A percentile compares a stretch with the other conserved stretches of the same genome.
These are phyloP conservation scores for Boletus vinaceobasis DNA, from an alignment of 768 basidiomycete species.

Conservation along the genomic window DNA sequence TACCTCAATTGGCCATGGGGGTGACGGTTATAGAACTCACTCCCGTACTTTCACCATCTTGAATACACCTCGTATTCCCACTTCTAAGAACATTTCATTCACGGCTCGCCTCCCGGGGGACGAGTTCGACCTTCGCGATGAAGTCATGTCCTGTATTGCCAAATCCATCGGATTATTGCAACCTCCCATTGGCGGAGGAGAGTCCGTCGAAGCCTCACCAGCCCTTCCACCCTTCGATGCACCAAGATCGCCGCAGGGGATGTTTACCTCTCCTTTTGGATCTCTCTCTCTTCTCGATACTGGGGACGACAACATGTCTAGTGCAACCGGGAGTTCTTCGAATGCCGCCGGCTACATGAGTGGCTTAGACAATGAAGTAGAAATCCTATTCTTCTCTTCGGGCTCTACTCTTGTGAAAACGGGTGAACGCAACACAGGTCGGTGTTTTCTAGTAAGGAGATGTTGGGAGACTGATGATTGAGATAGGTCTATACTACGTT, in stretches of 20 bases:
- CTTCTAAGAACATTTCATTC: constrained; percentile 26
- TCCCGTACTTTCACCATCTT: constrained; percentile 48
- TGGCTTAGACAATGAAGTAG: constrained; percentile 93
- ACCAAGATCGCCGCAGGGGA: constrained; percentile 32
- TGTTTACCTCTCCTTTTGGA: constrained; percentile 65
- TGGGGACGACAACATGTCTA: constrained; percentile 67
- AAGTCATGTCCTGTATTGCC: constrained; percentile 96
- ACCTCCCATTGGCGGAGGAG: constrained; percentile 69
- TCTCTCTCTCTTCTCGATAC: constrained; percentile 70
- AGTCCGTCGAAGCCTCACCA: constrained; percentile 67
- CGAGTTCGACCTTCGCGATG: constrained; percentile 92
- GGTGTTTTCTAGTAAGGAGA: constrained; percentile 5
- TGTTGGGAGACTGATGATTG: neutral
- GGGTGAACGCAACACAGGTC: constrained; percentile 86
- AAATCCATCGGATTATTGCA: constrained; percentile 95
- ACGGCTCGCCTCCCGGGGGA: constrained; percentile 40
- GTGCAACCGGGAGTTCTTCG: constrained; percentile 56
- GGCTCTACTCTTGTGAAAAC: constrained; percentile 84
- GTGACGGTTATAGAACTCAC: constrained; percentile 44
- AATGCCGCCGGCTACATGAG: constrained; percentile 57
- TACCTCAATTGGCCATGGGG: constrained; percentile 49
- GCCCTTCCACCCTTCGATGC: constrained; percentile 48
- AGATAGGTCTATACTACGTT: constrained; percentile 80
- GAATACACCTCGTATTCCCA: constrained; percentile 45
- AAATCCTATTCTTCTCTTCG: constrained; percentile 89